Evolutionary conservation across 106 monocot genomes (phyloP).

Genomic region (Dendrobium huoshanense): DNA sequence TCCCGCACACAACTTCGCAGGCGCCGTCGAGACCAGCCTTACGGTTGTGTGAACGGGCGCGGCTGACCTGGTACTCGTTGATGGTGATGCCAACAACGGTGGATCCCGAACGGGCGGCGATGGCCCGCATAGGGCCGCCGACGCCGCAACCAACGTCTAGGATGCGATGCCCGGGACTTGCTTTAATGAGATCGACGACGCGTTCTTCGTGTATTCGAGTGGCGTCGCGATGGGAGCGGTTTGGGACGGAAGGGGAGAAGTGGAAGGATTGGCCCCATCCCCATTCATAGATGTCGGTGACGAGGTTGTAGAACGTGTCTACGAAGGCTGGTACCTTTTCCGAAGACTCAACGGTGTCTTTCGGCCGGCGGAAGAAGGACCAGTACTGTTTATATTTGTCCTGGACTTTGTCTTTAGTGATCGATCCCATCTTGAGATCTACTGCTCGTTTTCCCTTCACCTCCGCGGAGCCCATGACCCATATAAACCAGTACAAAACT

Average conservation of each 20-base stretch:
- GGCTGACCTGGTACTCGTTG: slow-evolving; percentile 77
- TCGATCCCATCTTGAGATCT: slow-evolving; percentile 61
- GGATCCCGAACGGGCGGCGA: slow-evolving; percentile 51
- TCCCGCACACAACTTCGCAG: slow-evolving; percentile 34
- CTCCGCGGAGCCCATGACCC: slow-evolving; percentile 74
- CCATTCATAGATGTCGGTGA: slow-evolving; percentile 84
- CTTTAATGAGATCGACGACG: slow-evolving; percentile 49
- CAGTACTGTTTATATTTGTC: slow-evolving; percentile 71
- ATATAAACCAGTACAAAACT: slow-evolving; percentile 69
- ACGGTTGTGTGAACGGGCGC: slow-evolving; percentile 35
- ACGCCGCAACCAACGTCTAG: slow-evolving; percentile 82
- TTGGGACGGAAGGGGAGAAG: slow-evolving; percentile 65
- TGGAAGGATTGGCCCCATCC: slow-evolving; percentile 92
- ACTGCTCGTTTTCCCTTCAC: slow-evolving; percentile 67
- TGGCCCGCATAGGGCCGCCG: slow-evolving; percentile 89
- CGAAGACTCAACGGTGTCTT: slow-evolving; percentile 31
- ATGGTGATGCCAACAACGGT: slow-evolving; percentile 74
- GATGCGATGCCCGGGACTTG: slow-evolving; percentile 26
- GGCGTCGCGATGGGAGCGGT: slow-evolving; percentile 55
- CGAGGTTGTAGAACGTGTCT: slow-evolving; percentile 86
- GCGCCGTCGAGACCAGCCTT: slow-evolving; percentile 21
- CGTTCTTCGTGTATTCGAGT: slow-evolving; percentile 74
- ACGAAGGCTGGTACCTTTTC: slow-evolving; percentile 55
- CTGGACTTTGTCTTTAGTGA: slow-evolving; percentile 47
- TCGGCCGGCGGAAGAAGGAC: slow-evolving; percentile 76